Base-by-base conservation (phyloP, 495 filamentous ascomycete species). In the Daldinia decipiens region DNA sequence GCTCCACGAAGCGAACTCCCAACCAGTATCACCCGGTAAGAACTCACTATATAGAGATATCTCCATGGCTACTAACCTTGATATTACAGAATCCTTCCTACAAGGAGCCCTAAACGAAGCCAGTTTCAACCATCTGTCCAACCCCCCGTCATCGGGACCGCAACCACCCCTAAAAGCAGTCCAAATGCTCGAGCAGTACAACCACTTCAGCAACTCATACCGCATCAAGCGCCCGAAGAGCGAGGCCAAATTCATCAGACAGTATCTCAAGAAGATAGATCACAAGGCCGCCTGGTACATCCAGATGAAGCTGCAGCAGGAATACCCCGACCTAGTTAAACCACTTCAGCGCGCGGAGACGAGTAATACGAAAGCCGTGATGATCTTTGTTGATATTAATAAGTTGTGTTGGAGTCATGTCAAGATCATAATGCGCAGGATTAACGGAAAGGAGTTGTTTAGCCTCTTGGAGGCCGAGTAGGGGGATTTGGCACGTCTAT, bases 191-290 rank as follows among this genome's bases (percentile, higher is more conserved):
- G 70, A 73, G 17, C 60, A 68, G 34, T 73, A 73, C 57, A 73
- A 73, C 57, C 65, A 73, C 51, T 73, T 68, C 19, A 65, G 65
- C 27, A 58, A 39, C 17, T 68, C 70, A 6, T 73, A 73, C 19
- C 65, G 65, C n/a, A 52, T 67, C 13, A 73, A 73, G 57, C 70
- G 51, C 12, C 70, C 70, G 31, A 73, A 65, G 34, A 73, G 60
- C 40, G 70, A 73, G 3, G 39, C 60, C 7, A 39, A 34, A 2
- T 73, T 73, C 40, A 65, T 73, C 34, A 52, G 51, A n/a, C 32
- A 64, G 29, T 73, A 57, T 32, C 70, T 73, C 39, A 68, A 65
- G 40, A 61, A 62, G 13, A 53, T 73, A 26, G 65, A 73, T 27
- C 45, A 31, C 26, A 56, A 32, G 11, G 65, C 70, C 5, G 47